Base-by-base conservation (phyloP, 2,329 filamentous ascomycete genomes). In the Cercospora berteroae region DNA sequence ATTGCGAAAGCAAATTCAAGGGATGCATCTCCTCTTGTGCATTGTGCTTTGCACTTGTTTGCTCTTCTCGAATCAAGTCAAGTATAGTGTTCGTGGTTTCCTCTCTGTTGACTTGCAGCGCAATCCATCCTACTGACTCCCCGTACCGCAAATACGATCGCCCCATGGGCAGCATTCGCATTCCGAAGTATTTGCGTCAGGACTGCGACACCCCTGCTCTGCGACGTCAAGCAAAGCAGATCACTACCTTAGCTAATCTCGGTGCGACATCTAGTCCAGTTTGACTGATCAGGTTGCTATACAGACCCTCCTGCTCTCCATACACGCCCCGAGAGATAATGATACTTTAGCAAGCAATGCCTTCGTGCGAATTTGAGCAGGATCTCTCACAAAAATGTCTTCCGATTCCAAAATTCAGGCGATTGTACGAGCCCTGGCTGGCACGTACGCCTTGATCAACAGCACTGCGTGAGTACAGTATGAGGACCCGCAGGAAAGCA, bases 391-490 rank as follows among this genome's bases (percentile, higher is more conserved):
- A 44, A 52, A 44, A 18, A 62, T 62, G 60, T 62, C 42, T 25
- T 23, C 60, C 12, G 25, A 16, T 13, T 33, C 48, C 42, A 33
- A 20, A 20, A 4, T 36, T 5, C 25, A 44, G 4, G 31, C 16
- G 13, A 62, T 62, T 20, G 42, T 62, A 12, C 20, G 16, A 18
- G 60, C 60, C 20, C 29, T 62, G 42, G 44, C 60, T 31, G 60
- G 60, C 36, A 62, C 60, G 9, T 62, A 62, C 44, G 60, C 60
- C n/a, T 31, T 62, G 60, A 52, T 62, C 60, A 62, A 62, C 25
- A 52, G 39, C 23, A 62, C 23, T 27, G 18, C 42, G 60, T 62
- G n/a, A 56, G 52, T 56, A 5, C 10, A 16, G 4, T 5, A 23
- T 23, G 18, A 18, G 33, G 18, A 25, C 27, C 4, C 9, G 18